A percentile compares a stretch with the other conserved stretches of the same genome.
These are phyloP conservation scores for Agaricus sinodeliciosus DNA, from an alignment of 768 basidiomycete genomes.

Conservation along the genomic window DNA sequence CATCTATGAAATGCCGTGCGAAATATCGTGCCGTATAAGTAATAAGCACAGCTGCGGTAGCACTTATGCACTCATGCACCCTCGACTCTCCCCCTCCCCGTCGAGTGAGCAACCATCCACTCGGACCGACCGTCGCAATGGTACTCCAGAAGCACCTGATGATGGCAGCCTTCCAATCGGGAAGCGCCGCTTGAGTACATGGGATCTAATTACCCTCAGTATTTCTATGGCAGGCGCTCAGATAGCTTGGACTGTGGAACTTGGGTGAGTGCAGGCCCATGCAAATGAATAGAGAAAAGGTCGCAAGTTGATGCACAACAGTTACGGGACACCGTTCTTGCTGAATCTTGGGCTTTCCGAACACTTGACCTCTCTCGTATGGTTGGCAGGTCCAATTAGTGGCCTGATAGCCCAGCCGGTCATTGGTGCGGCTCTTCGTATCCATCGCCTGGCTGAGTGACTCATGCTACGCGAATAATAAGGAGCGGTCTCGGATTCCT, in stretches of 20 bases:
- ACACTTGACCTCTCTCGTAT: slow-evolving; percentile 88
- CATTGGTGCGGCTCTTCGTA: slow-evolving; percentile 57
- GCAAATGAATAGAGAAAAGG: neutral
- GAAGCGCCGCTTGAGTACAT: slow-evolving; percentile 42
- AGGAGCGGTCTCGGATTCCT: slow-evolving; percentile 96
- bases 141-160: neutral
- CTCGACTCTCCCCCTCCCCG: too few species aligned
- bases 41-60: too few species aligned
- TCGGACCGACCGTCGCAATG: too few species aligned
- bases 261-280: slow-evolving; percentile 53
- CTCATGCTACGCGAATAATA: slow-evolving; percentile 21
- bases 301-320: slow-evolving; percentile 22
- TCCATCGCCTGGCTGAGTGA: slow-evolving; percentile 15
- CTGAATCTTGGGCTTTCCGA: slow-evolving; percentile 67
- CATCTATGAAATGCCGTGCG: too few species aligned
- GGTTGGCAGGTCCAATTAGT: slow-evolving; percentile 93
- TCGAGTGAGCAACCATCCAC: too few species aligned
- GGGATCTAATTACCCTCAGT: slow-evolving; percentile 76
- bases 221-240: slow-evolving; percentile 94
- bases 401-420: slow-evolving; percentile 96
- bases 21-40: too few species aligned
- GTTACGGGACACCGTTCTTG: slow-evolving; percentile 94
- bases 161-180: slow-evolving; percentile 14
- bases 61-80: too few species aligned
- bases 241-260: slow-evolving; percentile 93